Conservation (phyloP, 306 rosid genomes). For the Fragaria ananassa region DNA sequence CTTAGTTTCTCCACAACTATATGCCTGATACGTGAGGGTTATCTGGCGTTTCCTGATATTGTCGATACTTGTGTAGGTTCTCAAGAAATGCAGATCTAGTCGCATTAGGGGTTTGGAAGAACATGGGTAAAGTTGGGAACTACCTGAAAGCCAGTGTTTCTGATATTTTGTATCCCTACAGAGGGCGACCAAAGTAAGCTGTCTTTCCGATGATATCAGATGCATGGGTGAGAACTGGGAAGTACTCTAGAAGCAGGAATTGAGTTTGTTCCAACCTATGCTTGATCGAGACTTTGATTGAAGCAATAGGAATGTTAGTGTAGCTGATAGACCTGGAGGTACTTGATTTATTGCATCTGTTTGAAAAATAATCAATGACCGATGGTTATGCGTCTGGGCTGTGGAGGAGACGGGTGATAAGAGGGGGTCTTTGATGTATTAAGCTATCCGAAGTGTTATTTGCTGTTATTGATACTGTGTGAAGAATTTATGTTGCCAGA, state of each 20-base stretch:
- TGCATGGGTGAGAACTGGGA: background rate
- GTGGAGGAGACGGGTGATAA: background rate
- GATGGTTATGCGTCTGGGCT: background rate
- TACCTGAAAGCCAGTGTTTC: conserved; percentile 3
- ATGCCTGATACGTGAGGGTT: background rate
- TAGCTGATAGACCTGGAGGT: background rate
- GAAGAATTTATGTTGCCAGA: background rate
- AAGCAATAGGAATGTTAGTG: background rate
- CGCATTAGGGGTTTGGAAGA: conserved; percentile 18
- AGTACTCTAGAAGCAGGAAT: background rate
- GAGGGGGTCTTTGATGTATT: background rate
- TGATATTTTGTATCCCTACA: background rate
- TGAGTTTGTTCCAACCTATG: background rate
- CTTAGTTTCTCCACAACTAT: background rate
- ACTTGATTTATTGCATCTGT: background rate
- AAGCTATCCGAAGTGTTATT: background rate
- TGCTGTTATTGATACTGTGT: background rate
- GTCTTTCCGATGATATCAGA: background rate
- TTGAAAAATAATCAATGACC: background rate
- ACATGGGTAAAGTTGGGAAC: conserved; percentile 17
- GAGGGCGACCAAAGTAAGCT: conserved; percentile 15
- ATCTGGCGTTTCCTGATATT: background rate
- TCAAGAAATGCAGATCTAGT: conserved; percentile 23
- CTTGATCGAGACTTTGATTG: background rate
- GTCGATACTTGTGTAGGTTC: conserved; percentile 2